Evolutionary conservation across 2,329 filamentous ascomycete genomes (phyloP).

Genomic region (Fusarium graminum): DNA sequence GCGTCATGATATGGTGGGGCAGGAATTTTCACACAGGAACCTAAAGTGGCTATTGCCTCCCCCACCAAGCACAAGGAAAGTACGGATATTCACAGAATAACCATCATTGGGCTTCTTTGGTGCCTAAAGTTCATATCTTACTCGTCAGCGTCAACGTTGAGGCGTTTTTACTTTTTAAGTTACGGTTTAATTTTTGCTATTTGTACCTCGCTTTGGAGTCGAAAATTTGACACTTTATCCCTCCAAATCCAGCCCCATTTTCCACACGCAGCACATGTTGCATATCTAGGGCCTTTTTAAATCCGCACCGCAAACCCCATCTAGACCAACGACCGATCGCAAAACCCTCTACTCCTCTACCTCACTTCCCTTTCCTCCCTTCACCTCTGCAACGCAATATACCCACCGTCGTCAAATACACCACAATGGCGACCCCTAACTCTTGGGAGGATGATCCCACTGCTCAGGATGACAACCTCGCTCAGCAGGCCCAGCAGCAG

Average conservation of each 20-base stretch:
- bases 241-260: slow-evolving; percentile 28
- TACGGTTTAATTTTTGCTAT: slow-evolving; percentile 7
- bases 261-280: slow-evolving; percentile 33
- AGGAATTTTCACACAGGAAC: slow-evolving; percentile 56
- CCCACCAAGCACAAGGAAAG: slow-evolving; percentile 43
- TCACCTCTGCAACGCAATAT: slow-evolving; percentile 24
- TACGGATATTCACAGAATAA: slow-evolving; percentile 39
- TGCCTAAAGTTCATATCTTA: slow-evolving; percentile 42
- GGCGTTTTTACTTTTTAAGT: slow-evolving; percentile 6
- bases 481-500: slow-evolving; percentile 80
- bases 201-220: neutral
- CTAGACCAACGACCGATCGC: slow-evolving; percentile 42
- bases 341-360: slow-evolving; percentile 33
- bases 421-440: slow-evolving; percentile 86
- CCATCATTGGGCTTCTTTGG: slow-evolving; percentile 45
- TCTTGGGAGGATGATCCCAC: slow-evolving; percentile 94
- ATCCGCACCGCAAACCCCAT: slow-evolving; percentile 43
- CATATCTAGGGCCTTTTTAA: slow-evolving; percentile 44
- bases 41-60: slow-evolving; percentile 18
- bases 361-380: slow-evolving; percentile 21
- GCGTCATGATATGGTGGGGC: slow-evolving; percentile 57
- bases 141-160: slow-evolving; percentile 5
- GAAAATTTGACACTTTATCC: slow-evolving; percentile 16
- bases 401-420: slow-evolving; percentile 22
- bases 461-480: slow-evolving; percentile 81